Evolutionary conservation across 805 yeast species (phyloP).

Genomic region (Metschnikowia matae): DNA sequence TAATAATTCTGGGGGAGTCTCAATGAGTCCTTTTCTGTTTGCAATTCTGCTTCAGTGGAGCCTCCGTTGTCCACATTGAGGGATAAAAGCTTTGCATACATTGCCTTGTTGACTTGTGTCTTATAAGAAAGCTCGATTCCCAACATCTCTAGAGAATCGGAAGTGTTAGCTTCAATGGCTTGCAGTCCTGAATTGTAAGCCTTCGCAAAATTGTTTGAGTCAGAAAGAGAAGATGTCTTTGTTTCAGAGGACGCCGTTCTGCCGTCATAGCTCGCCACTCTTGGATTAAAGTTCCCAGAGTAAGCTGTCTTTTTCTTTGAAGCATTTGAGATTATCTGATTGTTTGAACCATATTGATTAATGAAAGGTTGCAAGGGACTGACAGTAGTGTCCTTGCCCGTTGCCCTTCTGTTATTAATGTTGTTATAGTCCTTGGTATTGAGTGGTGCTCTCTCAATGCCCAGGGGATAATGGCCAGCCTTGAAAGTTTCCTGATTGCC

Average conservation of each 20-base stretch:
- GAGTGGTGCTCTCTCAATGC: conserved; percentile 2
- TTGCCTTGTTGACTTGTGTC: conserved; percentile 39
- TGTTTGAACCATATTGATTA: conserved; percentile 6
- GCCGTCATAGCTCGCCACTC: conserved; percentile 9
- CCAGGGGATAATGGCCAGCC: not conserved
- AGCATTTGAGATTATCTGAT: conserved; percentile 6
- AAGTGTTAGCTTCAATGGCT: not conserved
- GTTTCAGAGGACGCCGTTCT: conserved; percentile 10
- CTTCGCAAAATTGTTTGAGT: not conserved
- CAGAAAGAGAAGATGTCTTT: conserved; percentile 6
- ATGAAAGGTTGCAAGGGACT: conserved; percentile 5
- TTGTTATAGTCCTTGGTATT: conserved; percentile 9
- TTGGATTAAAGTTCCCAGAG: conserved; percentile 26
- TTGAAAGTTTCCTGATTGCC: not conserved
- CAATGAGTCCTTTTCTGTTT: conserved; percentile 16
- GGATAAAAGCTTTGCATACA: conserved; percentile 31
- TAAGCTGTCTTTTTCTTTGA: conserved; percentile 9
- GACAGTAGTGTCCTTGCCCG: conserved; percentile 6
- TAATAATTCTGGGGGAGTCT: conserved; percentile 43
- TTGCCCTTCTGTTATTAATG: conserved; percentile 7
- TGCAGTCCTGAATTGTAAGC: not conserved
- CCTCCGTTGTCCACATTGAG: conserved; percentile 8
- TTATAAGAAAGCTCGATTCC: conserved; percentile 53
- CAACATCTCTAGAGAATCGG: conserved; percentile 30
- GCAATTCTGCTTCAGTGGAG: conserved; percentile 6